Conservation (phyloP, 2,329 filamentous ascomycete species). For the Geosmithia putterillii region DNA sequence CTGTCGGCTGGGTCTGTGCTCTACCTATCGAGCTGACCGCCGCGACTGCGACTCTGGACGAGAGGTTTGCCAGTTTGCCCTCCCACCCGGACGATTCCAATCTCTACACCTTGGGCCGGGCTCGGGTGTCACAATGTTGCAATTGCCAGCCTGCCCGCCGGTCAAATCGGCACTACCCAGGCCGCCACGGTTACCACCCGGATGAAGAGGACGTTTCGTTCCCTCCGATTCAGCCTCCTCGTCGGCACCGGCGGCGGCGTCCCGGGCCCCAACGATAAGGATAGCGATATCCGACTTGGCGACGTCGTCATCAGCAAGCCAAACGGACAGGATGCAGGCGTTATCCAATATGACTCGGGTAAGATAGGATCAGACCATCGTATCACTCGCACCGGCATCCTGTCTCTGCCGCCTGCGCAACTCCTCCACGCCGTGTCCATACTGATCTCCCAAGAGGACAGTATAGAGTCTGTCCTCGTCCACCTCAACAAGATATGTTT, state of each 20-base stretch:
- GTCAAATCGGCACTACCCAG: slow-evolving; percentile 14
- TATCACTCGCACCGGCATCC: slow-evolving; percentile 1
- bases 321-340: slow-evolving; percentile 6
- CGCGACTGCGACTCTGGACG: slow-evolving; percentile 9
- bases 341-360: slow-evolving; percentile 4
- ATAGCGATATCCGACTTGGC: slow-evolving; percentile 7
- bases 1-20: slow-evolving; percentile 10
- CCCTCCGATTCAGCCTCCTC: slow-evolving; percentile 8
- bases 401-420: not conserved
- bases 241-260: slow-evolving; percentile 10
- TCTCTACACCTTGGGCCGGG: slow-evolving; percentile 2
- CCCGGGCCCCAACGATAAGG: slow-evolving; percentile 2
- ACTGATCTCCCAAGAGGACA: not conserved
- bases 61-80: slow-evolving; percentile 10
- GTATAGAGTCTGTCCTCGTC: not conserved
- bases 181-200: slow-evolving; percentile 15
- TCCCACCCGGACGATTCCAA: not conserved
- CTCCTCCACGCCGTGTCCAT: not conserved
- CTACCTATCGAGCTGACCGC: slow-evolving; percentile 8
- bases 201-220: slow-evolving; percentile 18
- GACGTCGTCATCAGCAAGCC: slow-evolving; percentile 9
- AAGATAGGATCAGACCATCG: not conserved
- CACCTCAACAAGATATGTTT: no score
- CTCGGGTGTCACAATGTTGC: slow-evolving; percentile 17
- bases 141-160: slow-evolving; percentile 15